Conservation (phyloP, 495 filamentous ascomycete genomes). For the Penicillium nucicola region DNA sequence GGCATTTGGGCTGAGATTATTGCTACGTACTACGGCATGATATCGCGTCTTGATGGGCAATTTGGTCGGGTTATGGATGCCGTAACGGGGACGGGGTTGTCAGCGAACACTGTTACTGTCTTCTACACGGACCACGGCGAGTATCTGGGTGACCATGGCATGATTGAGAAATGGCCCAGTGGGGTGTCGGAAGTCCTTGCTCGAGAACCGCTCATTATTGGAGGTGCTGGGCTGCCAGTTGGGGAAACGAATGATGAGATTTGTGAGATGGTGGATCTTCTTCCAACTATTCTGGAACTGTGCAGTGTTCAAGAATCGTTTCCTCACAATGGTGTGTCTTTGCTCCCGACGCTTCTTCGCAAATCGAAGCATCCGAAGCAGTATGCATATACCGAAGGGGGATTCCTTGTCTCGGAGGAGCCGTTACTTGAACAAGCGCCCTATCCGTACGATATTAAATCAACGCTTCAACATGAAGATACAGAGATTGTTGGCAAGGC, state of each 20-base stretch:
- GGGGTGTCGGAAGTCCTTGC: slow-evolving; percentile 25
- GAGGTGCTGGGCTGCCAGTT: slow-evolving; percentile 22
- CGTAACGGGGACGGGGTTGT: slow-evolving; percentile 11
- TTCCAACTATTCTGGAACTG: slow-evolving; percentile 26
- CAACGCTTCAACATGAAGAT: slow-evolving; percentile 24
- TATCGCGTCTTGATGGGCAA: slow-evolving; percentile 22
- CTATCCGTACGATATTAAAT: slow-evolving; percentile 29
- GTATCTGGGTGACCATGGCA: slow-evolving; percentile 24
- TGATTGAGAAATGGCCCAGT: slow-evolving; percentile 30
- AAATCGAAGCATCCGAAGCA: slow-evolving; percentile 15
- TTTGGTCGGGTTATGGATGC: slow-evolving; percentile 16
- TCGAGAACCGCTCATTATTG: slow-evolving; percentile 26
- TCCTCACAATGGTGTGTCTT: slow-evolving; percentile 21
- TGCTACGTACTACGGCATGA: slow-evolving; percentile 30
- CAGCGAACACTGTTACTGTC: slow-evolving; percentile 21
- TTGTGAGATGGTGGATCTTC: slow-evolving; percentile 29
- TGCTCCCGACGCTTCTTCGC: slow-evolving; percentile 14
- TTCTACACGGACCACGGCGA: slow-evolving; percentile 28
- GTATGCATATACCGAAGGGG: slow-evolving; percentile 25
- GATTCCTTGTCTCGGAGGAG: slow-evolving; percentile 23
- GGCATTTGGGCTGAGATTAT: slow-evolving; percentile 21
- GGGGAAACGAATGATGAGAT: slow-evolving; percentile 19
- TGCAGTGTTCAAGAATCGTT: slow-evolving; percentile 20
- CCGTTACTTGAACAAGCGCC: slow-evolving; percentile 23
- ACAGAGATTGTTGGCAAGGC: slow-evolving; percentile 24